Conservation (phyloP, 164 flowering plant genomes). For the Vitis riparia region DNA sequence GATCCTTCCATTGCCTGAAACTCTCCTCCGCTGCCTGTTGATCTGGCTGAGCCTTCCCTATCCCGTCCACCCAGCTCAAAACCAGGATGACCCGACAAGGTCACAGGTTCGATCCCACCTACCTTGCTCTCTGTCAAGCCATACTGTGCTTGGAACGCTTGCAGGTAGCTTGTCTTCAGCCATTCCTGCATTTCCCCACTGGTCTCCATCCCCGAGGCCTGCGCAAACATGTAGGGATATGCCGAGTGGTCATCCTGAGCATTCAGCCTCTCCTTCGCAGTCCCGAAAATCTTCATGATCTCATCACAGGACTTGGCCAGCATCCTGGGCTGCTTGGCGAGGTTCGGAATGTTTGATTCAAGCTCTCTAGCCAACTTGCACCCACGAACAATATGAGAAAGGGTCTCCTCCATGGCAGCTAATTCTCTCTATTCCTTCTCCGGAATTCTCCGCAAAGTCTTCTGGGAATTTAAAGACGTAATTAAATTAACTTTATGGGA, state of each 20-base stretch:
- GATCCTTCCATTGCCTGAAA: conserved; percentile 16
- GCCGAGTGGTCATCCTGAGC: background rate
- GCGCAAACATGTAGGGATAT: background rate
- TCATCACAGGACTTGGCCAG: conserved; percentile 34
- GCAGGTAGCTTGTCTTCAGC: conserved; percentile 4
- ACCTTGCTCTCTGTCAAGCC: too few species aligned
- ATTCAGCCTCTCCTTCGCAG: conserved; percentile 24
- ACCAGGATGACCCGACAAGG: too few species aligned
- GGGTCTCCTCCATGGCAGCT: conserved; percentile 32
- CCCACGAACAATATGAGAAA: conserved; percentile 36
- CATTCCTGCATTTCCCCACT: conserved; percentile 11
- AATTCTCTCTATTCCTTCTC: too few species aligned
- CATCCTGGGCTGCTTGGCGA: conserved; percentile 27
- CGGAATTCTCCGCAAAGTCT: too few species aligned
- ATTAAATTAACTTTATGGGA: too few species aligned
- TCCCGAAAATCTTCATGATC: conserved; percentile 30
- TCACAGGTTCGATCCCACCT: too few species aligned
- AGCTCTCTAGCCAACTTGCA: conserved; percentile 47
- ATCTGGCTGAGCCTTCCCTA: background rate
- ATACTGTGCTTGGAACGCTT: background rate
- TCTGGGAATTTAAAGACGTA: too few species aligned
- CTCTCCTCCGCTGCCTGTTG: conserved; percentile 4
- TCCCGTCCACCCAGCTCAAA: background rate
- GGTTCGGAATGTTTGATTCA: conserved; percentile 35
- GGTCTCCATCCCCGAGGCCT: too few species aligned